Percentiles rank a stretch among this genome's conserved stretches.
Conservation (phyloP, 1,139 yeast genomes). For the Yueomyces sp. region DNA sequence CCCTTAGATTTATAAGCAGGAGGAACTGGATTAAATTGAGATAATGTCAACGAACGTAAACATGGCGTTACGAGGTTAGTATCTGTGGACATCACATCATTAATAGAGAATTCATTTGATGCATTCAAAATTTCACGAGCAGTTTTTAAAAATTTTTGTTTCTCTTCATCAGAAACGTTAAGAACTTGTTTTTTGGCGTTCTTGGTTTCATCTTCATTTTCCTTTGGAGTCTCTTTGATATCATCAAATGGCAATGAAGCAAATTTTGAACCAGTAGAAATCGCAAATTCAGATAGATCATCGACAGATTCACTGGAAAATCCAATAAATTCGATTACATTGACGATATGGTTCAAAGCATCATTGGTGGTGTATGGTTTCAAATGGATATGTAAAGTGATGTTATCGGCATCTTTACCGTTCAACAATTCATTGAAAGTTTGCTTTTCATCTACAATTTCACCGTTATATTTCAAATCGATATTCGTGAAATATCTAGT, state of each 20-base stretch:
- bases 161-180: conserved; percentile 25
- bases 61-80: conserved; percentile 24
- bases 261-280: conserved; percentile 21
- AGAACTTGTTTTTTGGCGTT: conserved; percentile 9
- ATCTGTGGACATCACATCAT: conserved; percentile 16
- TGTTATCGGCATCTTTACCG: conserved; percentile 6
- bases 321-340: conserved; percentile 23
- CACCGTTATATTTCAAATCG: conserved; percentile 11
- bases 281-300: conserved; percentile 20
- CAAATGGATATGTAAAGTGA: conserved; percentile 13
- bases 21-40: conserved; percentile 91
- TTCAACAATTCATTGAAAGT: conserved; percentile 2
- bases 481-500: conserved; percentile 20
- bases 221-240: conserved; percentile 9
- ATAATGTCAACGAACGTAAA: conserved; percentile 43
- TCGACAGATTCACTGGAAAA: conserved; percentile 21
- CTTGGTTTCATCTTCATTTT: conserved; percentile 8
- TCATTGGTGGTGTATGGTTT: conserved; percentile 21
- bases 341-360: conserved; percentile 20
- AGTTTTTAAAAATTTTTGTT: conserved; percentile 16
- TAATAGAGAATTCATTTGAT: conserved; percentile 9
- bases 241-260: conserved; percentile 14
- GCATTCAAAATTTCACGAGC: conserved; percentile 16
- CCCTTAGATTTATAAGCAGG: conserved; percentile 47
- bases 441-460: conserved; percentile 12